A percentile compares a stretch with the other conserved stretches of the same genome.
phyloP scores from a whole-genome alignment of 1,284 basidiomycete genomes.

The Cystobasidiaceae sp. region DNA sequence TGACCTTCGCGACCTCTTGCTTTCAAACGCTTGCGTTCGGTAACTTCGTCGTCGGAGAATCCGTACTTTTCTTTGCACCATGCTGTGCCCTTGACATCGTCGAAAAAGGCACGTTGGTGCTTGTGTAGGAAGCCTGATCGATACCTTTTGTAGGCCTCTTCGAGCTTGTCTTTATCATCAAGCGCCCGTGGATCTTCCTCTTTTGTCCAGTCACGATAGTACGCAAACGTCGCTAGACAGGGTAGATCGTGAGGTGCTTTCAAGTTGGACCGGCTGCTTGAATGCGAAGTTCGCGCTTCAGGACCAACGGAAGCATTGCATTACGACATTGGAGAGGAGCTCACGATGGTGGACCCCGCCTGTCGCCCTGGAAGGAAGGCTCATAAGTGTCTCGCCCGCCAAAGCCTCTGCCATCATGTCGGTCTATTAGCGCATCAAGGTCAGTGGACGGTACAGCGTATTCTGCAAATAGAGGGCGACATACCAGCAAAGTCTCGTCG shows the following conservation, averaged over 20 bases:
- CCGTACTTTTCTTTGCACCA: conserved; percentile 96
- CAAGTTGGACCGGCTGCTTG: conserved; percentile 33
- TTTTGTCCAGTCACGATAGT: conserved; percentile 42
- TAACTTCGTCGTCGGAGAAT: conserved; percentile 60
- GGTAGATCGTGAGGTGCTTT: conserved; percentile 38
- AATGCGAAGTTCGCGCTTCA: not conserved
- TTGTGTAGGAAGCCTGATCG: conserved; percentile 31
- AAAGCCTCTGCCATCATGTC: not conserved
- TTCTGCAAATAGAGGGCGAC: too few relatives aligned
- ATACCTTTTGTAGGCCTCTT: conserved; percentile 42
- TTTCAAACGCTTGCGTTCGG: conserved; percentile 66
- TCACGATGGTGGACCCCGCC: conserved; percentile 11
- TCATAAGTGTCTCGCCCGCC: conserved; percentile 6
- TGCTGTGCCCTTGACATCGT: conserved; percentile 43
- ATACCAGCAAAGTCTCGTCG: conserved; percentile 3
- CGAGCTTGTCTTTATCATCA: conserved; percentile 36
- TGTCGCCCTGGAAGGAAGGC: conserved; percentile 3
- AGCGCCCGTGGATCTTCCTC: conserved; percentile 31
- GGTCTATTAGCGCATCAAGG: not conserved
- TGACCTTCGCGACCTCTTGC: conserved; percentile 73
- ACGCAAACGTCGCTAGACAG: conserved; percentile 37
- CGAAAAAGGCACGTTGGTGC: conserved; percentile 34
- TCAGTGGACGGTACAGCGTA: not conserved
- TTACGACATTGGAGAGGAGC: too few relatives aligned
- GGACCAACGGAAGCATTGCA: not conserved